phyloP scores from a whole-genome alignment of 208 protist genomes.

The Trypanosoma grayi region DNA sequence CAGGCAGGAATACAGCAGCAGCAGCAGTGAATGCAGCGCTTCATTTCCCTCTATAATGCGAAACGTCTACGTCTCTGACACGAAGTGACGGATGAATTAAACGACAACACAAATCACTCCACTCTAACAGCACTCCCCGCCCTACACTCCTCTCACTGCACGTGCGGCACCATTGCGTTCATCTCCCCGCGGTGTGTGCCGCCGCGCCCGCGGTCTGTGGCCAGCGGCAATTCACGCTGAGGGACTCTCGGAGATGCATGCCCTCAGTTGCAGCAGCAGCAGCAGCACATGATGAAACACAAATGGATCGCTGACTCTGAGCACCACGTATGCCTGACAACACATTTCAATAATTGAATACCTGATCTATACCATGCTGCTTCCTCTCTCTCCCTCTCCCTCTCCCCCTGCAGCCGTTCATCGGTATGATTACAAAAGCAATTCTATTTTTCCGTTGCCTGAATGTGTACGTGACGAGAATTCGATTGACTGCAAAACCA shows the following conservation, averaged over 20 bases:
- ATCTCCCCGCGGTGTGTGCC: too few species aligned
- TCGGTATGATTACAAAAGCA: conserved; percentile 33
- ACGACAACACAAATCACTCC: conserved; percentile 35
- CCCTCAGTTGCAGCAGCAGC: too few species aligned
- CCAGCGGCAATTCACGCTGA: too few species aligned
- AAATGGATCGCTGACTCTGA: conserved; percentile 29
- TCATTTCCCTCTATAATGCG: conserved; percentile 3
- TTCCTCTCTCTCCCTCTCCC: conserved; percentile 5
- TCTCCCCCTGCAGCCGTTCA: not conserved
- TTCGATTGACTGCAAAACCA: conserved; percentile 61
- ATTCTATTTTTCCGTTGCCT: conserved; percentile 55
- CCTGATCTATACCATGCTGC: conserved; percentile 7
- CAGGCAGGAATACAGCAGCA: too few species aligned
- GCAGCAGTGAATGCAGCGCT: not conserved
- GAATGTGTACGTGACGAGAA: conserved; percentile 58
- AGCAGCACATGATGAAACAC: conserved; percentile 12
- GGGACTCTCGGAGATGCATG: too few species aligned
- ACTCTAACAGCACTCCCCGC: conserved; percentile 27
- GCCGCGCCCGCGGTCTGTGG: not conserved
- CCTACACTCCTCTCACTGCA: conserved; percentile 15
- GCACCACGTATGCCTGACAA: conserved; percentile 11
- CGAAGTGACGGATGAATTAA: conserved; percentile 1
- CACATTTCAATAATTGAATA: not conserved
- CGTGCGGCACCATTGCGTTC: not conserved
- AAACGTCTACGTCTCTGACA: conserved; percentile 9